These are phyloP conservation scores for Syzygium aromaticum DNA, from an alignment of 345 rosid genomes.

Conservation along the genomic window DNA sequence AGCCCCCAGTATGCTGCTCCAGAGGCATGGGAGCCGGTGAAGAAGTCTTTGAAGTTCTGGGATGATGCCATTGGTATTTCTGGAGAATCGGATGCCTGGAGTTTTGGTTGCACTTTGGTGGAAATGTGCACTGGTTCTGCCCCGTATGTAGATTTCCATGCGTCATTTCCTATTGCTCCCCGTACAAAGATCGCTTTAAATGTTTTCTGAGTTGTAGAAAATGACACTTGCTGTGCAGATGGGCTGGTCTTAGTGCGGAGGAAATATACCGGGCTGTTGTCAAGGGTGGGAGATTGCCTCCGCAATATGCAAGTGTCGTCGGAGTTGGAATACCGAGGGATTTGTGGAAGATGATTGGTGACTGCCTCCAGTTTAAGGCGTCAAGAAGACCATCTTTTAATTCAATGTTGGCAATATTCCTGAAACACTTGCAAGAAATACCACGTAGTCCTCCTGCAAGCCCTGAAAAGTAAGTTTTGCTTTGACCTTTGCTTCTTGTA, in stretches of 20 bases:
- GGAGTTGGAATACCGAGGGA: conserved; percentile 97
- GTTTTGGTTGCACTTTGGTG: conserved; percentile 97
- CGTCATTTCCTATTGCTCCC: conserved; percentile 2
- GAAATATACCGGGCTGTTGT: conserved; percentile 90
- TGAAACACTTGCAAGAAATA: conserved; percentile 87
- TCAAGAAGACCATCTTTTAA: conserved; percentile 80
- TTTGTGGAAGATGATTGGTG: conserved; percentile 98
- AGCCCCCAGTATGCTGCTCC: conserved; percentile 94
- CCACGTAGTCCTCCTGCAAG: conserved; percentile 89
- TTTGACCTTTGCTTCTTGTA: not conserved
- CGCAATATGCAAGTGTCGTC: conserved; percentile 93
- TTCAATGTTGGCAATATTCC: conserved; percentile 85
- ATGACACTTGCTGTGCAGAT: conserved; percentile 37
- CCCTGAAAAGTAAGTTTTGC: conserved; percentile 66
- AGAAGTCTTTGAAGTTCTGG: conserved; percentile 84
- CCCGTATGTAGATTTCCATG: conserved; percentile 60
- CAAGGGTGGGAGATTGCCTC: conserved; percentile 74
- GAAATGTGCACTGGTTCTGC: conserved; percentile 99
- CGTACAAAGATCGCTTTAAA: not conserved
- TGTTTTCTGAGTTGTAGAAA: not conserved
- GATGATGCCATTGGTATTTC: conserved; percentile 89
- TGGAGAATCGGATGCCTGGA: conserved; percentile 95
- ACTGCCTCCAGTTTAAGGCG: conserved; percentile 91
- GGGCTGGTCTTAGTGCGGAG: conserved; percentile 89
- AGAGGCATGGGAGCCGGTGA: conserved; percentile 98